Evolutionary conservation across 306 rosid genomes (phyloP).

Genomic region (Pterocarpus santalinus): DNA sequence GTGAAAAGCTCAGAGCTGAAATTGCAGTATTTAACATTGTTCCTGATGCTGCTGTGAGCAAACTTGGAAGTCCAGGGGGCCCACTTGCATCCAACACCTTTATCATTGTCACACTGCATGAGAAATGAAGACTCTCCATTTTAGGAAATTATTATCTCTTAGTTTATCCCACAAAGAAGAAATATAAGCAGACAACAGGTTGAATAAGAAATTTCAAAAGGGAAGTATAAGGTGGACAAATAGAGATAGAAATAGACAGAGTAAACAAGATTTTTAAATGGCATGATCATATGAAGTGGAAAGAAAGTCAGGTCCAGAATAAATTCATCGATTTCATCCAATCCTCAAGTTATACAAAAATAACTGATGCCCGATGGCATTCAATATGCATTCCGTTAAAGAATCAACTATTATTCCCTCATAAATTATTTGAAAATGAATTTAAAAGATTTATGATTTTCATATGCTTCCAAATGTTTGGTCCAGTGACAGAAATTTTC

Average conservation of each 20-base stretch:
- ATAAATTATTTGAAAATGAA: slow-evolving; percentile 33
- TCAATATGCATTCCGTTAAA: slow-evolving; percentile 10
- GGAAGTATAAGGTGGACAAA: not conserved
- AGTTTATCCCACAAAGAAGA: slow-evolving; percentile 17
- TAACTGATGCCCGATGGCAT: not conserved
- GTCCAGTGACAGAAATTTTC: not conserved
- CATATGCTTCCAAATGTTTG: slow-evolving; percentile 7
- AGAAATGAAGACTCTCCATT: slow-evolving; percentile 39
- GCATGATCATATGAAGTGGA: slow-evolving; percentile 6
- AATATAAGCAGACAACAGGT: slow-evolving; percentile 27
- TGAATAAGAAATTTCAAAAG: slow-evolving; percentile 37
- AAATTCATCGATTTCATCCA: slow-evolving; percentile 29
- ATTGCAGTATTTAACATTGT: slow-evolving; percentile 69
- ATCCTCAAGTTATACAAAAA: slow-evolving; percentile 4
- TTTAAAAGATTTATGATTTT: slow-evolving; percentile 35
- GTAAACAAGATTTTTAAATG: slow-evolving; percentile 30
- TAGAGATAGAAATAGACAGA: not conserved
- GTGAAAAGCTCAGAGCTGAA: slow-evolving; percentile 93
- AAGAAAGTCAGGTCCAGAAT: slow-evolving; percentile 30
- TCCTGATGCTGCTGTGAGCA: slow-evolving; percentile 75
- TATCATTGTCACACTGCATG: slow-evolving; percentile 72
- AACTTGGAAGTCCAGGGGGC: slow-evolving; percentile 98
- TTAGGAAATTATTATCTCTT: slow-evolving; percentile 43
- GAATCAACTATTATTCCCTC: not conserved
- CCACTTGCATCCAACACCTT: slow-evolving; percentile 98